Evolutionary conservation across 2,329 filamentous ascomycete genomes (phyloP).

Genomic region (Domatiomyces globalis): DNA sequence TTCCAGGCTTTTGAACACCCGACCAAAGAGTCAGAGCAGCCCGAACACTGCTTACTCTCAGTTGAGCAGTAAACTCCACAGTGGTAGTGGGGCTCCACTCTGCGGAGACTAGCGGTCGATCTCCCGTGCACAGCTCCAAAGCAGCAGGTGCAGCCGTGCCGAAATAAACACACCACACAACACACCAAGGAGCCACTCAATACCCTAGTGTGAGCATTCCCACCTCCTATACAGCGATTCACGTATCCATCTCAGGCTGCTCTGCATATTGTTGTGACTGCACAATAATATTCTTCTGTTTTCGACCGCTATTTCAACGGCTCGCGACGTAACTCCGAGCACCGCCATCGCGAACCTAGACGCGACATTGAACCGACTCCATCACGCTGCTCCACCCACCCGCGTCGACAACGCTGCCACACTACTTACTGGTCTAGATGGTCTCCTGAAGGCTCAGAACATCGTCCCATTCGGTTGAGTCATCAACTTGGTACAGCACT

Average conservation of each 20-base stretch:
- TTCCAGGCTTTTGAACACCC: background rate
- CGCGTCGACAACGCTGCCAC: background rate
- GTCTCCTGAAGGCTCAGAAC: background rate
- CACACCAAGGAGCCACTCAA: background rate
- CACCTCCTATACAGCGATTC: background rate
- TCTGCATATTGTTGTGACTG: background rate
- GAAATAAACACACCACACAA: background rate
- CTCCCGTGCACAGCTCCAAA: conserved; percentile 1
- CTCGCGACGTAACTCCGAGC: background rate
- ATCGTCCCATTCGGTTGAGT: background rate
- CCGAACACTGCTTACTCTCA: too few species aligned
- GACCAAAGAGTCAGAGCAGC: too few species aligned
- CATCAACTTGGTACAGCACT: background rate
- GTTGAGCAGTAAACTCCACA: too few species aligned
- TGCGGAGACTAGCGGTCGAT: conserved; percentile 11
- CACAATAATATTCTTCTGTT: background rate
- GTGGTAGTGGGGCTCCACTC: too few species aligned
- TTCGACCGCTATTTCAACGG: background rate
- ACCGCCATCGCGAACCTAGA: background rate
- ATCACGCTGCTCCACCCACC: background rate
- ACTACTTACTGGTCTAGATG: background rate
- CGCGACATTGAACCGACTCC: too few species aligned
- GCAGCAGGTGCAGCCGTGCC: background rate
- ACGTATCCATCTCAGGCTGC: background rate
- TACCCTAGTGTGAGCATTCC: background rate